Base-by-base conservation (phyloP, 345 rosid species). In the Physaria fendleri region DNA sequence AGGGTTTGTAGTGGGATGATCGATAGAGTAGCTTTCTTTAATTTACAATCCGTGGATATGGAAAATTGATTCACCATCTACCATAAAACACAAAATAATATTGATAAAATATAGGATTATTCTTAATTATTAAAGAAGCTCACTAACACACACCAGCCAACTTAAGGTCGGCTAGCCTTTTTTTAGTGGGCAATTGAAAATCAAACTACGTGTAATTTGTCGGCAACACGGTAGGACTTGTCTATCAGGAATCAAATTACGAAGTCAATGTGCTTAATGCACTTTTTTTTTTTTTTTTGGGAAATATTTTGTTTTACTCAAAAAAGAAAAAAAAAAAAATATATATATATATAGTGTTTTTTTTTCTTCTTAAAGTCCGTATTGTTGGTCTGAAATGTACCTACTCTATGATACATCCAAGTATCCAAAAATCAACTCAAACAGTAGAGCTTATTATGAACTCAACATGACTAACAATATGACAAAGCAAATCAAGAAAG, bases 121-220 rank as follows among this genome's bases (percentile, higher is more conserved):
- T n/a, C n/a, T n/a, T n/a, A n/a, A n/a, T n/a, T n/a, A n/a, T n/a
- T n/a, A n/a, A 52, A 21, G 10, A 47, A 7, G 12, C 32, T 51
- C 45, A 43, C 54, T 32, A 32, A 32, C 34, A 65, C 49, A 9
- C 61, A 68, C 72, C 62, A 62, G 52, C 66, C 55, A 34, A 43
- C 41, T 51, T 59, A 41, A 53, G 37, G 56, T 61, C 37, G 15
- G 34, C 42, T 51, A 51, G 34, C 60, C 51, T 68, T 52, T 27
- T n/a, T n/a, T n/a, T n/a, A n/a, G 35, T 34, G 25, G 10, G 14
- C 42, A 43, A 7, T 7, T 16, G 33, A 60, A 60, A 25, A 68
- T 14, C 17, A 58, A 68, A 60, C 50, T 34, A 61, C 67, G 28
- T 62, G 62, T 44, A 53, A 50, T 69, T 53, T 60, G 68, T 60